Percentiles rank a stretch among this genome's conserved stretches.
phyloP scores from a whole-genome alignment of 768 basidiomycete genomes.

The Hirschioporus abietinus region DNA sequence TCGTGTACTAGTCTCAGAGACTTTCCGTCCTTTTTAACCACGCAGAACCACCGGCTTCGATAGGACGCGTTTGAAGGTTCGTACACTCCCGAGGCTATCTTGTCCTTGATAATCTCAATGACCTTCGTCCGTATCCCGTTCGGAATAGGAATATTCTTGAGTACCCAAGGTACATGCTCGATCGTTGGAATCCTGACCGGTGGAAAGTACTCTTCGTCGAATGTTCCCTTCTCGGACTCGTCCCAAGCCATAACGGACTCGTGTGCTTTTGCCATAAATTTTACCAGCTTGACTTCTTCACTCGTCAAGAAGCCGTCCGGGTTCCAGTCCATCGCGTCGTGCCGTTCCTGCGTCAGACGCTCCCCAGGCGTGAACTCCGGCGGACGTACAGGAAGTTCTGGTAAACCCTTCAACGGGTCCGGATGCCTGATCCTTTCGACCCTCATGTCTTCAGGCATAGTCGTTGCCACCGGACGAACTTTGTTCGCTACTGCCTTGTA shows the following conservation, averaged over 20 bases:
- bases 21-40: conserved; percentile 24
- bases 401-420: conserved; percentile 15
- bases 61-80: conserved; percentile 35
- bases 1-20: conserved; percentile 29
- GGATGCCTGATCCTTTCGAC: conserved; percentile 13
- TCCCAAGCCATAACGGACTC: conserved; percentile 34
- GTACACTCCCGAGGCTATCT: conserved; percentile 34
- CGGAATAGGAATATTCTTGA: conserved; percentile 23
- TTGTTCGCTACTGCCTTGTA: conserved; percentile 21
- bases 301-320: conserved; percentile 25
- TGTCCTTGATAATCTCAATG: conserved; percentile 25
- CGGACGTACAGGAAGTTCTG: conserved; percentile 9
- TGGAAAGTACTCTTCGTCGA: conserved; percentile 25
- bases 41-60: conserved; percentile 34
- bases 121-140: conserved; percentile 25
- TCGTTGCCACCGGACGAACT: conserved; percentile 15
- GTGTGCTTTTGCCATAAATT: conserved; percentile 28
- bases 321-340: conserved; percentile 11
- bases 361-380: conserved; percentile 9
- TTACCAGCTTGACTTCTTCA: conserved; percentile 26
- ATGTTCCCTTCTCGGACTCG: conserved; percentile 29
- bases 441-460: conserved; percentile 16
- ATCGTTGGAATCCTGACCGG: conserved; percentile 29
- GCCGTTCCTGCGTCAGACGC: conserved; percentile 16
- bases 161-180: conserved; percentile 21